phyloP scores from a whole-genome alignment of 2,329 filamentous ascomycete species.

The Neocatenulostroma microsporum region DNA sequence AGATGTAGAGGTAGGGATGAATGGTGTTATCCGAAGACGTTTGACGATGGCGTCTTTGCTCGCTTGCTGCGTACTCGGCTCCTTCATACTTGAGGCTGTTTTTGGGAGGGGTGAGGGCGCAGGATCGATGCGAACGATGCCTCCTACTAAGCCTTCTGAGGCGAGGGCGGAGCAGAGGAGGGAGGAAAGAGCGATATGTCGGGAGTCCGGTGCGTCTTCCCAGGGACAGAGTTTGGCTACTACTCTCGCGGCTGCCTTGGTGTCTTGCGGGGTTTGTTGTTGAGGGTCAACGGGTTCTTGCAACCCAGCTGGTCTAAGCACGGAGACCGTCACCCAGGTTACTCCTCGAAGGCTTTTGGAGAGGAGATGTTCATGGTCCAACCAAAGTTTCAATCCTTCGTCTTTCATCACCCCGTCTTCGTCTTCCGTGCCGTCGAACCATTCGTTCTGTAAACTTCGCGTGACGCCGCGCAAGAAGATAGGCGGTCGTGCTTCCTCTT shows the following conservation, averaged over 20 bases:
- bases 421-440: constrained; percentile 69
- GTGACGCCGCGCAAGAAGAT: constrained; percentile 78
- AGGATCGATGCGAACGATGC: constrained; percentile 78
- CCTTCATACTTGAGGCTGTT: constrained; percentile 43
- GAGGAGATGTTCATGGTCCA: constrained; percentile 68
- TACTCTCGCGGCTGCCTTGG: constrained; percentile 56
- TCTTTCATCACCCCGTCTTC: constrained; percentile 43
- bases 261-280: constrained; percentile 54
- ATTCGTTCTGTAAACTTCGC: constrained; percentile 59
- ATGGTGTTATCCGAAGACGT: constrained; percentile 73
- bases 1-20: constrained; percentile 32
- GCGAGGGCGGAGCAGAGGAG: constrained; percentile 67
- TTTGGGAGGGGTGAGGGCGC: constrained; percentile 65
- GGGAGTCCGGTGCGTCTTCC: constrained; percentile 78
- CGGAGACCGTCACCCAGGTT: constrained; percentile 71
- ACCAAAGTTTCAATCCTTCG: constrained; percentile 66
- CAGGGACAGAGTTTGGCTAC: constrained; percentile 69
- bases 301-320: constrained; percentile 74
- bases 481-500: constrained; percentile 56
- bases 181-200: constrained; percentile 71
- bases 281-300: constrained; percentile 65
- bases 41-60: constrained; percentile 47
- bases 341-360: constrained; percentile 66
- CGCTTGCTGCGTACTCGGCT: constrained; percentile 28
- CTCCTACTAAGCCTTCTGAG: constrained; percentile 67